Base-by-base conservation (phyloP, 441 rosid species). In the Viola pubescens region DNA sequence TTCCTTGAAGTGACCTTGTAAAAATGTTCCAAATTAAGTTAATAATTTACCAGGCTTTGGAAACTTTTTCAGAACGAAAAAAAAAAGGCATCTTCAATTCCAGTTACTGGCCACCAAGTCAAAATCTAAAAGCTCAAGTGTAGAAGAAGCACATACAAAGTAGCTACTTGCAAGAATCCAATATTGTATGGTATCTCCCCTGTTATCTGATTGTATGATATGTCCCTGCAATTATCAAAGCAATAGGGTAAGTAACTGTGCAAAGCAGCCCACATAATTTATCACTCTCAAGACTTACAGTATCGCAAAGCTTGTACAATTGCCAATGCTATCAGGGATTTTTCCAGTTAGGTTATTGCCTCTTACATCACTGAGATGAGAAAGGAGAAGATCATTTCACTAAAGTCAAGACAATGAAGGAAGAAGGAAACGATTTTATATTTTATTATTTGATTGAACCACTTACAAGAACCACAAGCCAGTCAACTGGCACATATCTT, bases 401-500 rank as follows among this genome's bases (percentile, higher is more conserved):
- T 13, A 0, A 13, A 8, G 8, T 37, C 9, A 4, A 16, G 5
- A 7, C 4, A 6, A 49, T 4, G 0, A 52, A 19, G 9, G 13
- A 42, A 61, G 7, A 6, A 52, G 1, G 41, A 3, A 5, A 50
- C n/a, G 50, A 14, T 0, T 16, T 37, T 37, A 12, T 2, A 52
- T 38, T 2, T 1, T 16, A 54, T 6, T 5, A 1, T 12, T 2
- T 2, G n/a, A 8, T 2, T 9, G 0, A 4, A 7, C 4, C 45
- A 78, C 99, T 86, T 80, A 94, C 99, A 90, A 90, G 64, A 82
- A 94, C 99, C 97, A 94, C 70, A 94, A 69, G 45, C 97, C 88
- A 2, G 97, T 87, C 58, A 90, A 82, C 69, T 90, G 99, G 60
- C 97, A 94, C 80, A 94, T 83, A 56, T 94, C 99, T 37, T 85